Evolutionary conservation across 768 basidiomycete species (phyloP).

Genomic region (Tylopilus balloui): DNA sequence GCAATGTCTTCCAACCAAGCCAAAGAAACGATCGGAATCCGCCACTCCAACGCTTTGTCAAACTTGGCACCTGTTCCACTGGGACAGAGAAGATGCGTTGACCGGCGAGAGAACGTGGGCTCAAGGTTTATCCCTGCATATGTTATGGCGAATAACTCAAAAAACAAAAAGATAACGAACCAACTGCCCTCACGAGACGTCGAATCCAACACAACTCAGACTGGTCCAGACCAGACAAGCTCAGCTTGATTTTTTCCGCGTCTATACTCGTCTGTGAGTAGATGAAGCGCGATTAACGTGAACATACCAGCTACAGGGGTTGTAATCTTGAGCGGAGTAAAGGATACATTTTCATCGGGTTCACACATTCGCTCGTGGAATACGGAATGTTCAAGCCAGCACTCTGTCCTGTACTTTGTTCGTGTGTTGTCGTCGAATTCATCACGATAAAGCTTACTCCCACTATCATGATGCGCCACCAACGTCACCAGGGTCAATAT

Average conservation of each 20-base stretch:
- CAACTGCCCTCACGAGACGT: constrained; percentile 18
- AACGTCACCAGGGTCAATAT: not conserved
- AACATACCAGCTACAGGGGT: constrained; percentile 56
- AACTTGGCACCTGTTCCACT: constrained; percentile 67
- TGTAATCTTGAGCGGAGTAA: constrained; percentile 56
- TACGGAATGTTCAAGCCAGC: constrained; percentile 88
- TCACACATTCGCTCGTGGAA: constrained; percentile 68
- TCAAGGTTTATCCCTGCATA: constrained; percentile 50
- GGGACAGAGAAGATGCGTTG: constrained; percentile 82
- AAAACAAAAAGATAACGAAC: constrained; percentile 8
- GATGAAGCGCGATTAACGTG: not conserved
- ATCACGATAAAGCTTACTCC: constrained; percentile 59
- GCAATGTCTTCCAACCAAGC: constrained; percentile 67
- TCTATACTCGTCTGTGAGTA: constrained; percentile 34
- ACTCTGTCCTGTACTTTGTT: constrained; percentile 77
- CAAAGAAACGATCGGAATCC: constrained; percentile 63
- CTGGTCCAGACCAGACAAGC: constrained; percentile 72
- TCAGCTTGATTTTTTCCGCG: constrained; percentile 53
- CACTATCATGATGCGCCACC: constrained; percentile 41
- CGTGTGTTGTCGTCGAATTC: constrained; percentile 47
- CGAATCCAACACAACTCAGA: constrained; percentile 63
- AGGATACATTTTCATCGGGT: constrained; percentile 60
- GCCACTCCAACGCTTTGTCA: constrained; percentile 77
- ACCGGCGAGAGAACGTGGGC: constrained; percentile 56
- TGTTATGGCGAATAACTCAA: not conserved